These are phyloP conservation scores for Citrus trifoliata DNA, from an alignment of 345 rosid species.

Conservation along the genomic window DNA sequence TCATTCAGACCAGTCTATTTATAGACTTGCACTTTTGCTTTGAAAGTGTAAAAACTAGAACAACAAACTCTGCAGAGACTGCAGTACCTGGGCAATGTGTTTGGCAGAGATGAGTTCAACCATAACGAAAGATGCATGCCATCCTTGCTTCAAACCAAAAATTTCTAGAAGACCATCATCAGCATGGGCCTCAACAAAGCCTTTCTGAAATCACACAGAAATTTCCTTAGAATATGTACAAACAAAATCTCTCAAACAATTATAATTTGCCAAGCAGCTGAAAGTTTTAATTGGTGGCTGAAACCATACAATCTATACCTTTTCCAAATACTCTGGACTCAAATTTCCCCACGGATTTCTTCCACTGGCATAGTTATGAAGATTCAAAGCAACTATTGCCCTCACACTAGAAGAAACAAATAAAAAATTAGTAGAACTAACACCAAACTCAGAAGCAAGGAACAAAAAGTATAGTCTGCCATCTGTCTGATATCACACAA, in stretches of 20 bases:
- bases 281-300: neutral
- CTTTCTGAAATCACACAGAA: conserved; percentile 48
- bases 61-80: neutral
- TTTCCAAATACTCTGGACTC: conserved; percentile 78
- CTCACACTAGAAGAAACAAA: conserved; percentile 55
- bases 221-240: neutral
- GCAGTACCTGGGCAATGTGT: conserved; percentile 89
- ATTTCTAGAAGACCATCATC: conserved; percentile 96
- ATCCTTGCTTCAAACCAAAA: conserved; percentile 94
- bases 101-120: conserved; percentile 98
- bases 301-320: conserved; percentile 36
- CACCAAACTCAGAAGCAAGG: neutral
- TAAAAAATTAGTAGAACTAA: neutral
- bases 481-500: neutral
- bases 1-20: neutral
- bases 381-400: conserved; percentile 90
- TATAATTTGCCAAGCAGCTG: neutral
- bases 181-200: conserved; percentile 90
- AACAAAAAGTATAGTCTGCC: neutral
- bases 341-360: conserved; percentile 94
- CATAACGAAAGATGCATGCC: conserved; percentile 99
- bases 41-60: neutral
- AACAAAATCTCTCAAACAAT: conserved; percentile 1
- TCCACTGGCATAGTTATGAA: conserved; percentile 92
- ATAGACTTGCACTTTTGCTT: no score